Percentiles rank a stretch among this genome's conserved stretches.
Evolutionary conservation across 257 asterid species (phyloP).

Genomic region (Cinchona pubescens): DNA sequence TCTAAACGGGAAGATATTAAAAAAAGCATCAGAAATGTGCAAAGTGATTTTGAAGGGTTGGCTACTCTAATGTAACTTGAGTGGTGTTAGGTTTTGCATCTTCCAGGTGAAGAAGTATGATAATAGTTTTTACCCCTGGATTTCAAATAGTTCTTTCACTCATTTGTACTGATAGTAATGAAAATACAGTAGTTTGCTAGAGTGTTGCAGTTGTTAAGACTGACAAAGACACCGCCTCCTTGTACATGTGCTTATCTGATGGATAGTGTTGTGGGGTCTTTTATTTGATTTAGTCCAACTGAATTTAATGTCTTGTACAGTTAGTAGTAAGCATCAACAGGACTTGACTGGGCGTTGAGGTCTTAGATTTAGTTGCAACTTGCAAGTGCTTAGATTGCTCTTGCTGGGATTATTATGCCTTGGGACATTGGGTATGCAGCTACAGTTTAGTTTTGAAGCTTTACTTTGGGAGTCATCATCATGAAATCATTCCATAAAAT

Average conservation of each 20-base stretch:
- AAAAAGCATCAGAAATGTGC: slow-evolving; percentile 22
- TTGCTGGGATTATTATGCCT: too few species aligned
- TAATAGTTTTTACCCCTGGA: background rate
- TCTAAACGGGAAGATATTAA: slow-evolving; percentile 29
- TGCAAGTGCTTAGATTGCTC: too few species aligned
- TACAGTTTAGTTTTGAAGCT: background rate
- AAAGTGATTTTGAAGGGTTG: slow-evolving; percentile 28
- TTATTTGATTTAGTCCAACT: too few species aligned
- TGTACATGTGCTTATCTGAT: background rate
- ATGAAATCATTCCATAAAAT: too few species aligned
- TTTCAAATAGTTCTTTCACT: background rate
- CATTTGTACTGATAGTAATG: background rate
- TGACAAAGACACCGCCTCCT: too few species aligned
- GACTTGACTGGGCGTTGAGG: too few species aligned
- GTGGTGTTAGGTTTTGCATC: background rate
- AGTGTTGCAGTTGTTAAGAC: background rate
- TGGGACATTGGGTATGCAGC: too few species aligned
- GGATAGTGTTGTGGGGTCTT: background rate
- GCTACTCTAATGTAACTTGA: slow-evolving; percentile 23
- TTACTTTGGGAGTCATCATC: too few species aligned
- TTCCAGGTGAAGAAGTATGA: background rate
- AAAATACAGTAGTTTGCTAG: background rate
- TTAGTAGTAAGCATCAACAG: too few species aligned
- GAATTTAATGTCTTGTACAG: too few species aligned
- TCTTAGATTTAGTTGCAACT: too few species aligned